Conservation (phyloP, 2,329 filamentous ascomycete species). For the Penicillium concentricum region DNA sequence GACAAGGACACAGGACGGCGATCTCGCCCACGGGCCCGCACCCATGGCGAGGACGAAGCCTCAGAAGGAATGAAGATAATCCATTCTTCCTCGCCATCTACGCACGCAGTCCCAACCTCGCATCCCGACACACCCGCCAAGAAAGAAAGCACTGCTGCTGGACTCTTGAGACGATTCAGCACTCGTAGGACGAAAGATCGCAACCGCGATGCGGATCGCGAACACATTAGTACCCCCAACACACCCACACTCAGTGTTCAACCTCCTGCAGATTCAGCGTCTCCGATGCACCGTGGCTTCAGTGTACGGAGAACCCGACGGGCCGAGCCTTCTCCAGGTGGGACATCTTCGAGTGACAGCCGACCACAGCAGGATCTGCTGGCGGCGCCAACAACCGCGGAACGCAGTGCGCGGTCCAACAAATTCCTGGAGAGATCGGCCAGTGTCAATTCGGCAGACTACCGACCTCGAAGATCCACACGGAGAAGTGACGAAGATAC, state of each 20-base stretch:
- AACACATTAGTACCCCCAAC: slow-evolving; percentile 61
- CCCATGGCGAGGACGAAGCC: slow-evolving; percentile 91
- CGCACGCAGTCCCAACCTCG: slow-evolving; percentile 52
- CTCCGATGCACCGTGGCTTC: slow-evolving; percentile 78
- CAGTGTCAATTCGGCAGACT: slow-evolving; percentile 86
- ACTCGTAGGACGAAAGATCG: slow-evolving; percentile 71
- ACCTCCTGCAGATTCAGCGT: slow-evolving; percentile 65
- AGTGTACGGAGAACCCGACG: slow-evolving; percentile 68
- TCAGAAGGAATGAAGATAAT: slow-evolving; percentile 69
- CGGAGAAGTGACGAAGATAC: slow-evolving; percentile 56
- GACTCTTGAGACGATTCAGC: slow-evolving; percentile 84
- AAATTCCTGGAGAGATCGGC: slow-evolving; percentile 80
- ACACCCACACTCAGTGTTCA: slow-evolving; percentile 80
- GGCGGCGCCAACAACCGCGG: slow-evolving; percentile 66
- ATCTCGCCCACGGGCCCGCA: slow-evolving; percentile 79
- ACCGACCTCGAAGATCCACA: slow-evolving; percentile 62
- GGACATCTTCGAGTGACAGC: slow-evolving; percentile 57
- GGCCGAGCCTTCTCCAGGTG: slow-evolving; percentile 52
- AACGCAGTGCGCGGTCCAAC: slow-evolving; percentile 58
- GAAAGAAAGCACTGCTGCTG: slow-evolving; percentile 84
- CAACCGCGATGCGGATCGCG: slow-evolving; percentile 41
- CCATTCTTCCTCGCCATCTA: slow-evolving; percentile 53
- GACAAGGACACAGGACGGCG: slow-evolving; percentile 83
- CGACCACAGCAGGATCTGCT: slow-evolving; percentile 76
- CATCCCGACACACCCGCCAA: slow-evolving; percentile 63